Percentiles rank a stretch among this genome's conserved stretches.
phyloP scores from a whole-genome alignment of 306 rosid species.

The Trichosanthes cucumerina region DNA sequence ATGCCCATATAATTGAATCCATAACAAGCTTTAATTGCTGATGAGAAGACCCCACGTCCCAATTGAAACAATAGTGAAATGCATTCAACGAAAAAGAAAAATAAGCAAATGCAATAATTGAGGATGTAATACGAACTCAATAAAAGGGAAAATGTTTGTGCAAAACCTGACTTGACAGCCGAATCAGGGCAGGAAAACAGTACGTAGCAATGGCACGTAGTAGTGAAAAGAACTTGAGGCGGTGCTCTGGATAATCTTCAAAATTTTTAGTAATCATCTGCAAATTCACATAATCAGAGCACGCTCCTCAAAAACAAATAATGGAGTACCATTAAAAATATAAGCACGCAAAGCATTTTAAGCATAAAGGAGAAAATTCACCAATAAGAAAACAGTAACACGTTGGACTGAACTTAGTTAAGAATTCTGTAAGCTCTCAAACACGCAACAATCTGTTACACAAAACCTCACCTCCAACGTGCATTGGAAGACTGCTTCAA shows the following conservation, averaged over 20 bases:
- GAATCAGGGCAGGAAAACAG: constrained; percentile 89
- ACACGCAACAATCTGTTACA: not conserved
- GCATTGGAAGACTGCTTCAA: constrained; percentile 98
- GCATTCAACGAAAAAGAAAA: not conserved
- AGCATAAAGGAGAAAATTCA: not conserved
- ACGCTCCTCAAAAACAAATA: constrained; percentile 1
- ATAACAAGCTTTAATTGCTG: constrained; percentile 98
- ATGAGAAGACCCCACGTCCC: not conserved
- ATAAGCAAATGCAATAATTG: not conserved
- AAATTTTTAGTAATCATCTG: constrained; percentile 94
- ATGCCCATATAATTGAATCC: constrained; percentile 98
- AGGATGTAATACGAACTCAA: not conserved
- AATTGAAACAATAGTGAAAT: not conserved
- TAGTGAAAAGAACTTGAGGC: constrained; percentile 90
- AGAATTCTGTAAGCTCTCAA: not conserved
- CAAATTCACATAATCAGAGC: not conserved
- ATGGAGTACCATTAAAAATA: not conserved
- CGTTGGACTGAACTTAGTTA: not conserved
- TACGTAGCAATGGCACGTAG: constrained; percentile 91
- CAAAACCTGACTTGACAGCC: constrained; percentile 76
- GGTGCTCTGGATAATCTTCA: constrained; percentile 97
- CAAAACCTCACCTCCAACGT: constrained; percentile 67
- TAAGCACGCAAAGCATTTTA: not conserved
- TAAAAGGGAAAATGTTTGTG: not conserved
- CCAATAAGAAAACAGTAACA: not conserved